Base-by-base conservation (phyloP, 1,284 basidiomycete species). In the Inonotus hispidus region DNA sequence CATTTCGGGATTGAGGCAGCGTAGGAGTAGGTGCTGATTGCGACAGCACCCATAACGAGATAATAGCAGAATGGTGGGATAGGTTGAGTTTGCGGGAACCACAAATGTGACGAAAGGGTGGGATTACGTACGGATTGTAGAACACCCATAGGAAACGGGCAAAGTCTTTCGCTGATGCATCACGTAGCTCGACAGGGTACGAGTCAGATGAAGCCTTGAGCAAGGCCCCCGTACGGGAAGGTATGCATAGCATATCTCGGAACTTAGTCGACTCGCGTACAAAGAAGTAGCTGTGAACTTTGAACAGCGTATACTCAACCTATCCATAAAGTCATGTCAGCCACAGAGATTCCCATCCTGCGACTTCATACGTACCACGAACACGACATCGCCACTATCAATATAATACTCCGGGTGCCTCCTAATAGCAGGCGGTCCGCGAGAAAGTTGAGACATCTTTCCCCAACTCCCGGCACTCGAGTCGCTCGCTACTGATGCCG, bases 241-340 rank as follows among this genome's bases (percentile, higher is more conserved):
- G 46, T 47, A 13, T 56, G 23, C 27, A 56, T 1, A 63, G 47
- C 39, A 63, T 59, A 32, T 63, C 57, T 43, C 38, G 73, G 73
- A 87, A 88, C 65, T 71, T 74, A 0, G 70, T 64, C 0, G 84
- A 88, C 61, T 89, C 87, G 0, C 86, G 76, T 53, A 82, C 79
- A 63, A 89, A 87, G 63, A 88, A 89, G 49, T 82, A 82, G 13
- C 77, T 74, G 64, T 88, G 85, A 0, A 87, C 78, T 21, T 80
- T 75, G 67, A 87, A 88, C 2, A 78, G 68, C 0, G 72, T 69
- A 11, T 75, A 71, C 23, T 79, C 77, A 11, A 79, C 78, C 84
- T 85, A 62, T 52, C 16, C 53, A 19, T 21, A 23, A 25, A 62
- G 60, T 21, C 37, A 56, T 46, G 25, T 52, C 50, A 52, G 35